A percentile compares a stretch with the other conserved stretches of the same genome.
phyloP scores from a whole-genome alignment of 805 yeast species.

The Scheffersomyces amazonensis region DNA sequence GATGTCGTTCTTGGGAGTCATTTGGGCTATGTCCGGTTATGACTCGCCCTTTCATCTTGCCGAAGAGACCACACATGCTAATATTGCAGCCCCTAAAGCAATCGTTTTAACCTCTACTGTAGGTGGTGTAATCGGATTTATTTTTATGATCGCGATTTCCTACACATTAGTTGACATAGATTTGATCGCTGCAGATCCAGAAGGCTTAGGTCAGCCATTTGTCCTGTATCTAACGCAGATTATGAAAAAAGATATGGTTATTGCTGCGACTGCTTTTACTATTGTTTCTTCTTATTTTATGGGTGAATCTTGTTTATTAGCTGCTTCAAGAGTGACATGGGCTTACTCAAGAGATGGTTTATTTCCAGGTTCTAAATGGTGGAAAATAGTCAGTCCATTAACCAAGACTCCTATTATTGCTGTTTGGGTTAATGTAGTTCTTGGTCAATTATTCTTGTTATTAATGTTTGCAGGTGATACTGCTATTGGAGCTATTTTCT shows the following conservation, averaged over 20 bases:
- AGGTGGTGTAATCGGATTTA: slow-evolving; percentile 57
- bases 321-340: slow-evolving; percentile 64
- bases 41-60: slow-evolving; percentile 73
- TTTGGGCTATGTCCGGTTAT: slow-evolving; percentile 74
- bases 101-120: slow-evolving; percentile 55
- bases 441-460: slow-evolving; percentile 55
- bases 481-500: slow-evolving; percentile 68
- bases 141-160: slow-evolving; percentile 58
- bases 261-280: slow-evolving; percentile 36
- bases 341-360: slow-evolving; percentile 69
- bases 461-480: slow-evolving; percentile 62
- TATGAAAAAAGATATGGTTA: slow-evolving; percentile 34
- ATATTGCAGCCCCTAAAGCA: slow-evolving; percentile 64
- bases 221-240: slow-evolving; percentile 53
- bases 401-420: slow-evolving; percentile 67
- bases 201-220: slow-evolving; percentile 58
- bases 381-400: slow-evolving; percentile 46
- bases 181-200: slow-evolving; percentile 44
- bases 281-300: slow-evolving; percentile 38
- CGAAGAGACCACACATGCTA: slow-evolving; percentile 69
- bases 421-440: slow-evolving; percentile 52
- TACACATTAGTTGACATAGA: slow-evolving; percentile 55
- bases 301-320: slow-evolving; percentile 51
- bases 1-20: slow-evolving; percentile 57
- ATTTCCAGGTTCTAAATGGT: slow-evolving; percentile 53